Percentiles rank a stretch among this genome's conserved stretches.
phyloP scores from a whole-genome alignment of 164 flowering plant species.

The Chloranthus sessilifolius region DNA sequence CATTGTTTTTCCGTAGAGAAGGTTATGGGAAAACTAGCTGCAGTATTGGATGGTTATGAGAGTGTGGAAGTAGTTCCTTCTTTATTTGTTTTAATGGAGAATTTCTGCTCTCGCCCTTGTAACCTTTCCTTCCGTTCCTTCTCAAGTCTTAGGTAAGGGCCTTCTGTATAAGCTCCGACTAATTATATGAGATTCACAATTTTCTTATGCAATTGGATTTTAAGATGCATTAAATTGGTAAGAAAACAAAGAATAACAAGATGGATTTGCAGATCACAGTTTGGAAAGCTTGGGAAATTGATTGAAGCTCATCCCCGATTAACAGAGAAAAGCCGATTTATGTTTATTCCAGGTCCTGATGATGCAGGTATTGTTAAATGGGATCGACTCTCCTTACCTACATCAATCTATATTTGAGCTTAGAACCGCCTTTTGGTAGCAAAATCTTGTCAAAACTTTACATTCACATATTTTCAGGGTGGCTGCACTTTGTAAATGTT shows the following conservation, averaged over 20 bases:
- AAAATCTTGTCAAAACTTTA: no score
- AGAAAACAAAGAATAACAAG: constrained; percentile 1
- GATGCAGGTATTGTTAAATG: constrained; percentile 92
- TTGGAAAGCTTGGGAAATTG: constrained; percentile 82
- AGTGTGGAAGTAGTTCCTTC: constrained; percentile 88
- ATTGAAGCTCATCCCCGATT: constrained; percentile 70
- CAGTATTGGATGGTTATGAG: constrained; percentile 81
- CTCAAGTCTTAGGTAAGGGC: constrained; percentile 69
- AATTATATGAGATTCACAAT: no score
- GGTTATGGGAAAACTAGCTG: constrained; percentile 76
- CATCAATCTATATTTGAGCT: no score
- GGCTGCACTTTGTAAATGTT: no score
- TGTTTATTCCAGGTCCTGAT: constrained; percentile 94
- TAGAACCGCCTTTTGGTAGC: no score
- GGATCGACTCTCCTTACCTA: no score
- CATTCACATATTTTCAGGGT: no score
- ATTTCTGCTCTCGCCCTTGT: constrained; percentile 89
- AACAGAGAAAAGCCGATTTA: constrained; percentile 64
- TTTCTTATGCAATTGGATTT: background rate
- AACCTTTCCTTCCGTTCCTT: constrained; percentile 76
- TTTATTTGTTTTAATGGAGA: constrained; percentile 92
- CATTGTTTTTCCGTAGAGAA: constrained; percentile 43
- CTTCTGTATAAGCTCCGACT: background rate
- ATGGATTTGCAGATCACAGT: constrained; percentile 55
- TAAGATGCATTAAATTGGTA: background rate